Conservation (phyloP, 352 stramenopile genomes). For the Pythium scleroteichum region DNA sequence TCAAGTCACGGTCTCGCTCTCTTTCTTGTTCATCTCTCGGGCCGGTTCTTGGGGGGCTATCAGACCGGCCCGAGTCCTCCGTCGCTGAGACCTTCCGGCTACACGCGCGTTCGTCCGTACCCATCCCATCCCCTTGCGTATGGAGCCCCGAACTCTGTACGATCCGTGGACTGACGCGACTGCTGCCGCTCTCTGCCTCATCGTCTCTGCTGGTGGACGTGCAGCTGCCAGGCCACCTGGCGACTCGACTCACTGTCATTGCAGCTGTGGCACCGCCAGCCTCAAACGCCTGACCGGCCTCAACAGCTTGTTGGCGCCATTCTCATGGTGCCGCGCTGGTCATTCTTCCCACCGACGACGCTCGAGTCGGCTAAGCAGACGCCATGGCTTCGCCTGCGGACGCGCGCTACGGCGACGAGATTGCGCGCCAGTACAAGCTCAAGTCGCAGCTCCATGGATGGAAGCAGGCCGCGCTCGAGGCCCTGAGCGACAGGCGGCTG, state of each 20-base stretch:
- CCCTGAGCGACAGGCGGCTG: conserved; percentile 47
- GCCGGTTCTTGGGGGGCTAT: no score
- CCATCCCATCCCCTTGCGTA: not conserved
- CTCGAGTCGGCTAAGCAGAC: no score
- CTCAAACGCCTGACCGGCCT: not conserved
- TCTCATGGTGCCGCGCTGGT: not conserved
- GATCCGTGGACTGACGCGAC: not conserved
- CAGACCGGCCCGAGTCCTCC: not conserved
- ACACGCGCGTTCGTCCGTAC: not conserved
- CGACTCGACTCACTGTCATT: not conserved
- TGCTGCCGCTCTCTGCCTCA: not conserved
- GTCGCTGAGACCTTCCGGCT: not conserved
- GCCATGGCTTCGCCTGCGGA: conserved; percentile 1
- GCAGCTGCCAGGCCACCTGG: not conserved
- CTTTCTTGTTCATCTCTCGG: no score
- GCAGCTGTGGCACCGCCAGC: not conserved
- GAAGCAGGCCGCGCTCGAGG: conserved; percentile 41
- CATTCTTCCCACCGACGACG: no score
- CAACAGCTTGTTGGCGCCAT: not conserved
- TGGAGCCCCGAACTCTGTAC: no score
- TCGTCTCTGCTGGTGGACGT: not conserved
- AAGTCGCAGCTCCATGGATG: conserved; percentile 43
- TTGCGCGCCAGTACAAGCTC: conserved; percentile 64
- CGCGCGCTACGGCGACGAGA: conserved; percentile 46
- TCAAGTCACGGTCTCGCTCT: no score